Conservation (phyloP, 2,329 filamentous ascomycete genomes). For the Xylaria multiplex region DNA sequence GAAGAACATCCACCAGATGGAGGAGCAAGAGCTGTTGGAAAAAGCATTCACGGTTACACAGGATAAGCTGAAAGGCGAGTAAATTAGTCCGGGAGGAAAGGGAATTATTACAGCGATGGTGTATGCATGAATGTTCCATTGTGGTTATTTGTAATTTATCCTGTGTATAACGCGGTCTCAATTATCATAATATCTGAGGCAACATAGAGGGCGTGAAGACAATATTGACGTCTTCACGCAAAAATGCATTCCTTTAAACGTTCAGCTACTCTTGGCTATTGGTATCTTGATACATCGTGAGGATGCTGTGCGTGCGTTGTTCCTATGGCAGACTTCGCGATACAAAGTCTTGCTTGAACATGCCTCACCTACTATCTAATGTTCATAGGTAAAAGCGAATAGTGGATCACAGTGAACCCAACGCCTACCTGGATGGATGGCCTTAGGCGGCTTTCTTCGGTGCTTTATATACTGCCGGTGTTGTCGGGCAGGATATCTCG, state of each 20-base stretch:
- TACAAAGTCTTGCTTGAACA: neutral
- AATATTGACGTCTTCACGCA: conserved; percentile 31
- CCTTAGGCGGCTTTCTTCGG: too few relatives aligned
- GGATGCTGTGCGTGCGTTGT: neutral
- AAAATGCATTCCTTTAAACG: conserved; percentile 42
- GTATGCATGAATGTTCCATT: conserved; percentile 35
- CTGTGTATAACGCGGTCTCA: conserved; percentile 48
- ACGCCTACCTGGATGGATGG: too few relatives aligned
- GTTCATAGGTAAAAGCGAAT: too few relatives aligned
- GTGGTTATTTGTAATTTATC: conserved; percentile 46
- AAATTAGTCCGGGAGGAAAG: conserved; percentile 41
- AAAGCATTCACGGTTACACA: conserved; percentile 72
- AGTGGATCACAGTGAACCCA: too few relatives aligned
- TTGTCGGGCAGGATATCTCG: too few relatives aligned
- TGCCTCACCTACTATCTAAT: too few relatives aligned
- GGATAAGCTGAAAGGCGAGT: conserved; percentile 76
- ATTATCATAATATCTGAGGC: conserved; percentile 41
- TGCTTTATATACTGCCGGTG: too few relatives aligned
- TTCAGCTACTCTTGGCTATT: conserved; percentile 12
- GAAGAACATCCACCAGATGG: conserved; percentile 88
- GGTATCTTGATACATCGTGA: neutral
- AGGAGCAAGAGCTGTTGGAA: conserved; percentile 85
- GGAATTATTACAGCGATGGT: conserved; percentile 38
- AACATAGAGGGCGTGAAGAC: conserved; percentile 44
- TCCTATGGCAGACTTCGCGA: neutral